A percentile compares a stretch with the other conserved stretches of the same genome.
phyloP scores from a whole-genome alignment of 352 stramenopile genomes.

The Phytophthora hybrid region DNA sequence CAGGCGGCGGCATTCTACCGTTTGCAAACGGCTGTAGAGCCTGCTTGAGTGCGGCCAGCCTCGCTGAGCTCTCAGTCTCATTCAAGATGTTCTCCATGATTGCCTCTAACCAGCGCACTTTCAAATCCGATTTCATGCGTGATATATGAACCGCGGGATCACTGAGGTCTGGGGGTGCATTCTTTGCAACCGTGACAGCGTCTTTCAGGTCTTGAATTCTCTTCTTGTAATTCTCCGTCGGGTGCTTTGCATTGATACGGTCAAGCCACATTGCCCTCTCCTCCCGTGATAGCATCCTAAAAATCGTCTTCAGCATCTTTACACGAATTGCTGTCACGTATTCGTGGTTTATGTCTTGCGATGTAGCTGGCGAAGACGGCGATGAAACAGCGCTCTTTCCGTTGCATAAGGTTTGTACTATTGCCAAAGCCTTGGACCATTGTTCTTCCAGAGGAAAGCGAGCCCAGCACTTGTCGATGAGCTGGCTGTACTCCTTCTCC shows the following conservation, averaged over 20 bases:
- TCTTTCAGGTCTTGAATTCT: conserved; percentile 37
- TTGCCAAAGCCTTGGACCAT: conserved; percentile 55
- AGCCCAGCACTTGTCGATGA: conserved; percentile 55
- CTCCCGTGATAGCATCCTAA: conserved; percentile 61
- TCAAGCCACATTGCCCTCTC: conserved; percentile 63
- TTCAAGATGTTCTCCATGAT: conserved; percentile 49
- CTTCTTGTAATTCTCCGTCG: conserved; percentile 48
- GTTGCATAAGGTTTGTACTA: conserved; percentile 53
- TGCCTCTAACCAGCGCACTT: conserved; percentile 70
- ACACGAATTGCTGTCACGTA: conserved; percentile 45
- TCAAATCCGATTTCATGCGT: conserved; percentile 60
- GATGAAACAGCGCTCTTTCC: conserved; percentile 4
- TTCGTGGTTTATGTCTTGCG: conserved; percentile 27
- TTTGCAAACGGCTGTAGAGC: conserved; percentile 59
- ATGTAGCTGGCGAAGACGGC: neutral
- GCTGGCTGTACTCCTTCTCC: conserved; percentile 48
- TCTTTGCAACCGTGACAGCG: conserved; percentile 13
- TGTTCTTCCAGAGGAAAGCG: conserved; percentile 41
- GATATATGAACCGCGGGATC: conserved; percentile 44
- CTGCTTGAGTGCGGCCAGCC: conserved; percentile 59
- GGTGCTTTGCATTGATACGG: conserved; percentile 58
- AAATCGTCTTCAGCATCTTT: conserved; percentile 64
- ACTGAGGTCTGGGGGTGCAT: conserved; percentile 28
- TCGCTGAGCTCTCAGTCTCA: conserved; percentile 54
- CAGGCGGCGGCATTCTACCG: conserved; percentile 35